Conservation (phyloP, 148 eudicot species). For the Diospyros lotus region DNA sequence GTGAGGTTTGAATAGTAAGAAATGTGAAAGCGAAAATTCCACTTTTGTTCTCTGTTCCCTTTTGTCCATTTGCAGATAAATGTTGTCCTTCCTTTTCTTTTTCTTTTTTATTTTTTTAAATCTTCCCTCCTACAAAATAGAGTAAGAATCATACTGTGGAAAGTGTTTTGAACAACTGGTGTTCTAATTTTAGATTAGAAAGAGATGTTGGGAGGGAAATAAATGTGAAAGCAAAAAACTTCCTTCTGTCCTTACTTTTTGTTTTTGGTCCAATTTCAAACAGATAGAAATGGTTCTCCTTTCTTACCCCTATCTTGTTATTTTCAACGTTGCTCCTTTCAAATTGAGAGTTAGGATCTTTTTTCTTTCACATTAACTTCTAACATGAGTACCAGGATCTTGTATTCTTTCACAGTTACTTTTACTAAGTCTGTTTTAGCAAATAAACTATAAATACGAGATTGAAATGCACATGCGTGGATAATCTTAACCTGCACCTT, state of each 20-base stretch:
- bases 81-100: background rate
- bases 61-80: background rate
- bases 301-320: no score
- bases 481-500: conserved; percentile 31
- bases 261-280: no score
- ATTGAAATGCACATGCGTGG: background rate
- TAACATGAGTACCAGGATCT: background rate
- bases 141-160: no score
- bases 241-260: no score
- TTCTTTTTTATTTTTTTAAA: background rate
- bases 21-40: background rate
- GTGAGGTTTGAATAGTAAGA: background rate
- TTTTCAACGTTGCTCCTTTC: background rate
- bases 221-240: no score
- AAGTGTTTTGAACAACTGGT: no score
- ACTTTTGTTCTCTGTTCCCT: background rate
- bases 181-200: no score
- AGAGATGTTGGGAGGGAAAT: no score
- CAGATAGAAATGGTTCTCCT: no score
- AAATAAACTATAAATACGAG: background rate
- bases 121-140: background rate
- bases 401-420: background rate
- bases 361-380: background rate
- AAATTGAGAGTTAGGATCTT: background rate
- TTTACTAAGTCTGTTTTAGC: background rate